phyloP scores from a whole-genome alignment of 371 early-diverging fungal species.

The Zopfochytrium polystomum region DNA sequence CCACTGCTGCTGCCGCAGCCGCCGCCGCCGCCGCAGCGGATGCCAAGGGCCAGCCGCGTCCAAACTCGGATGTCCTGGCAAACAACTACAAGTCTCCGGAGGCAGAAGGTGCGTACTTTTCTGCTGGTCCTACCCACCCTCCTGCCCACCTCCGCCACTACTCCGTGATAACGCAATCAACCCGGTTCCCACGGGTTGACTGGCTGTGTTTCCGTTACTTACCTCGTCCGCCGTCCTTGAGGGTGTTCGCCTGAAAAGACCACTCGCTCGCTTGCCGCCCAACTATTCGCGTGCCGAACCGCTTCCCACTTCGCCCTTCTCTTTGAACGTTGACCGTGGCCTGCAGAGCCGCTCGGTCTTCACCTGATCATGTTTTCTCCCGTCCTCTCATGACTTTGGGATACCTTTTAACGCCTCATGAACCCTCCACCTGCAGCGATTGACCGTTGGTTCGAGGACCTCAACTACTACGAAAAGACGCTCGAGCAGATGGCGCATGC shows the following conservation, averaged over 20 bases:
- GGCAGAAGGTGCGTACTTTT: conserved; percentile 18
- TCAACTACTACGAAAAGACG: conserved; percentile 84
- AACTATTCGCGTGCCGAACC: too few species aligned
- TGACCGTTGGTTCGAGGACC: conserved; percentile 87
- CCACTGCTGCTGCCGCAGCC: background rate
- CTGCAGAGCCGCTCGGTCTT: background rate
- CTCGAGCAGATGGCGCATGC: conserved; percentile 92
- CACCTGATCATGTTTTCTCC: background rate
- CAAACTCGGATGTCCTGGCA: conserved; percentile 19
- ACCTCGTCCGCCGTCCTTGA: too few species aligned
- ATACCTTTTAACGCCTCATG: background rate
- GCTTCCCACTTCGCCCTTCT: too few species aligned
- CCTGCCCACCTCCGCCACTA: background rate
- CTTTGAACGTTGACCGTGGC: too few species aligned
- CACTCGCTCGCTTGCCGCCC: background rate
- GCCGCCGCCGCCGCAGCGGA: background rate
- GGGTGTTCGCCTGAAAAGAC: background rate
- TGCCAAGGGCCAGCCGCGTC: conserved; percentile 17
- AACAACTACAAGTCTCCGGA: conserved; percentile 25
- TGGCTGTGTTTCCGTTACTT: too few species aligned
- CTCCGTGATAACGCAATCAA: background rate
- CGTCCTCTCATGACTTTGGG: too few species aligned
- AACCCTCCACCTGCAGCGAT: conserved; percentile 55
- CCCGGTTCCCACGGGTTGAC: too few species aligned
- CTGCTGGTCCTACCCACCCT: background rate